Evolutionary conservation across 192 early-diverging fungal species (phyloP).

Genomic region (Diversispora epigaea): DNA sequence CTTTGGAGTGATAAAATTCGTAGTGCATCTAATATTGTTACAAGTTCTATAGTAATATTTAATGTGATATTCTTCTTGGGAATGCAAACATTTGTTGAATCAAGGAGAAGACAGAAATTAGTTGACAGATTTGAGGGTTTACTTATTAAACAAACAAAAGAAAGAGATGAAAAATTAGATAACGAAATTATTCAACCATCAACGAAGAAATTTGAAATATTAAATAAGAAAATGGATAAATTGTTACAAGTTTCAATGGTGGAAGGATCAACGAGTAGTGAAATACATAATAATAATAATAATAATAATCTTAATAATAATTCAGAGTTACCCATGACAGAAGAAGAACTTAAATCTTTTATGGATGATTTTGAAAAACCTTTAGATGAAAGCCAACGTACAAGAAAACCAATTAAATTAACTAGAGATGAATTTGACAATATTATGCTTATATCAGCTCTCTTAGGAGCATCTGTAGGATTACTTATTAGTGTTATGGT

Average conservation of each 20-base stretch:
- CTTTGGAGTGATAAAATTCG: slow-evolving; percentile 87
- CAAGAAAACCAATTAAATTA: not conserved
- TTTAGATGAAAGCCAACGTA: not conserved
- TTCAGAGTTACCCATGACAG: not conserved
- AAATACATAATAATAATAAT: not conserved
- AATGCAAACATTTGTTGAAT: slow-evolving; percentile 76
- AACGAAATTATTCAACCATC: not conserved
- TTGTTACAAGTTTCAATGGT: not conserved
- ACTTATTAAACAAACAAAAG: not conserved
- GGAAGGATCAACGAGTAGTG: not conserved
- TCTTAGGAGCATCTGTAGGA: not conserved
- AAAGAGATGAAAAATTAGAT: not conserved
- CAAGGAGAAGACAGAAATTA: slow-evolving; percentile 63
- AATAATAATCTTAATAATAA: not conserved
- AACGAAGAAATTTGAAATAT: not conserved
- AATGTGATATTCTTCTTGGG: slow-evolving; percentile 66
- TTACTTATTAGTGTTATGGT: not conserved
- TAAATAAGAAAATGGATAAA: not conserved
- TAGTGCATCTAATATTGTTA: slow-evolving; percentile 70
- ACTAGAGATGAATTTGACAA: not conserved
- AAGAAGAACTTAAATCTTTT: not conserved
- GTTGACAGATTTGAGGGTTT: slow-evolving; percentile 64
- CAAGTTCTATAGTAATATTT: slow-evolving; percentile 68
- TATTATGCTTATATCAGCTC: not conserved
- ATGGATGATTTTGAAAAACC: not conserved